Percentiles rank a stretch among this genome's conserved stretches.
Conservation (phyloP, 2,329 filamentous ascomycete species). For the Microcyclospora pomicola region DNA sequence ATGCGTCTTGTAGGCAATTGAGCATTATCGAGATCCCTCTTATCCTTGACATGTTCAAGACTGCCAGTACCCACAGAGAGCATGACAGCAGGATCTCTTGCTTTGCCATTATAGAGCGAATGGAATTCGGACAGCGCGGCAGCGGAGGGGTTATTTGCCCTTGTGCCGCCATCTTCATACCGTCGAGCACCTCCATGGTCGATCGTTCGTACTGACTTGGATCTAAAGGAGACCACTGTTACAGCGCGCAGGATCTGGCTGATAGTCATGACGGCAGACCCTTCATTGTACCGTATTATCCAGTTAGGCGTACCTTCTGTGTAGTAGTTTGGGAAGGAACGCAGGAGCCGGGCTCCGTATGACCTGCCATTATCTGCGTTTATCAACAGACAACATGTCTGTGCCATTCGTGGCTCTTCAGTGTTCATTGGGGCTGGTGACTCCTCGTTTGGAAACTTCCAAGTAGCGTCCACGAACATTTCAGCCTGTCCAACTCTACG, state of each 20-base stretch:
- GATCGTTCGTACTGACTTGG: conserved; percentile 28
- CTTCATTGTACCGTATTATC: conserved; percentile 36
- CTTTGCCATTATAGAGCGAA: conserved; percentile 27
- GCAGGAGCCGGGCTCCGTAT: no score
- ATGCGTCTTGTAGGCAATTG: no score
- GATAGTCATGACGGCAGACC: conserved; percentile 33
- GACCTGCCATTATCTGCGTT: conserved; percentile 33
- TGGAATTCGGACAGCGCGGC: conserved; percentile 35
- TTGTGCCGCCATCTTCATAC: conserved; percentile 38
- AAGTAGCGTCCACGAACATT: conserved; percentile 29
- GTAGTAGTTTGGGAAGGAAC: conserved; percentile 36
- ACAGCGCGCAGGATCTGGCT: conserved; percentile 41
- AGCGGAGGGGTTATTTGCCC: conserved; percentile 37
- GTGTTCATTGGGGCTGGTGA: conserved; percentile 15
- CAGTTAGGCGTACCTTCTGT: conserved; percentile 26
- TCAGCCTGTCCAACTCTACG: conserved; percentile 28
- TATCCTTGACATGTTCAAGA: conserved; percentile 20
- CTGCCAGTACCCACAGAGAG: conserved; percentile 35
- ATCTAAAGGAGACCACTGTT: conserved; percentile 39
- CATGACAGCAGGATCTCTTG: conserved; percentile 28
- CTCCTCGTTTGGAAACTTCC: conserved; percentile 29
- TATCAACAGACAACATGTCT: conserved; percentile 35
- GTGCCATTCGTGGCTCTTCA: conserved; percentile 20
- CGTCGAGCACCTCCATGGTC: conserved; percentile 6
- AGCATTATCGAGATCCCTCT: no score